Base-by-base conservation (phyloP, 345 rosid genomes). In the Ceriops decandra region DNA sequence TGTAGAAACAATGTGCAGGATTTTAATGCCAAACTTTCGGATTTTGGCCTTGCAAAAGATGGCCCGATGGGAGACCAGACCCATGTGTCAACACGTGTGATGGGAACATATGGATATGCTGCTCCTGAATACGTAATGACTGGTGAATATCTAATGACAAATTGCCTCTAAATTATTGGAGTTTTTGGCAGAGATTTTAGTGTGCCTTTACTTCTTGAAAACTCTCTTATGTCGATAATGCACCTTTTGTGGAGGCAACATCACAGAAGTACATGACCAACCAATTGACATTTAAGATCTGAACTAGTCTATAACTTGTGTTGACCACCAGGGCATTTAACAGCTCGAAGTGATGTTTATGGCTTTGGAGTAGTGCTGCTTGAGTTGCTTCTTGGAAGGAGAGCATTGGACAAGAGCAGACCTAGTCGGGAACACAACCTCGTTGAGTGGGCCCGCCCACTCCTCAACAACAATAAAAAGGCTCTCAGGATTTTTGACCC, bases 41-140 rank as follows among this genome's bases (percentile, higher is more conserved):
- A 95, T 72, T 95, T 91, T 71, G 99, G 99, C 57, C 87, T 91
- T 52, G 99, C 99, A 49, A 95, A 95, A 81, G 99, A 95, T 72
- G 99, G 99, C 20, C 97, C 99, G 6, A 88, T 89, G 83, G 97
- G 99, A 68, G 99, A 95, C 69, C 97, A 95, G 78, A 95, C 99
- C 30, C 99, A 95, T 75, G 99, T 95, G 58, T 95, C 99, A 60
- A 95, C 99, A 62, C 87, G 99, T 57, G 96, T 95, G 49, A 95
- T 95, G 99, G 99, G 97, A 35, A 95, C 97, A 46, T 91, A 95
- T 31, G 98, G 98, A 57, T 93, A 93, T 63, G 97, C 98, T 78
- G 98, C 98, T 68, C 98, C 98, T 7, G 98, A 93, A 74, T 93
- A 91, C 47, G 85, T 93, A 52, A 87, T 91, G 96, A 93, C 98